phyloP scores from a whole-genome alignment of 352 stramenopile species.

The Thraustochytrium aureum region DNA sequence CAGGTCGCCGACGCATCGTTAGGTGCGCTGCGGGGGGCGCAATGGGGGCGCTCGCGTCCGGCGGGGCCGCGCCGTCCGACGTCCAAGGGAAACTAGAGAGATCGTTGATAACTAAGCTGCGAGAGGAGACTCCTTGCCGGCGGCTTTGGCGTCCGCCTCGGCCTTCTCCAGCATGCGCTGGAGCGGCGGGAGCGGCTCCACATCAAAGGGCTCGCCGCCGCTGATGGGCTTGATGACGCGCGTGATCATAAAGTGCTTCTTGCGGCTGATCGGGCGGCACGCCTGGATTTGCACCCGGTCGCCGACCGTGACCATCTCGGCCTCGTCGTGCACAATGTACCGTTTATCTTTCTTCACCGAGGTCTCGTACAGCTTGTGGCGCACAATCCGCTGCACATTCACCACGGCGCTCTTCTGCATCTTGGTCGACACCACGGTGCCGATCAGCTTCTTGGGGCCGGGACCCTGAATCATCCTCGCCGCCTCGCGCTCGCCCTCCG shows the following conservation, averaged over 20 bases:
- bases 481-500: neutral
- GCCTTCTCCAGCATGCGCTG: neutral
- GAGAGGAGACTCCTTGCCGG: no score
- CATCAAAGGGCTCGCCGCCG: slow-evolving; percentile 19
- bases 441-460: slow-evolving; percentile 43
- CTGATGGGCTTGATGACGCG: slow-evolving; percentile 22
- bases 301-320: slow-evolving; percentile 20
- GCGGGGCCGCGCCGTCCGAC: no score
- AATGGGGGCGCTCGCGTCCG: no score
- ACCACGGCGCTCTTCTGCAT: slow-evolving; percentile 56
- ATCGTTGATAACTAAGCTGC: no score
- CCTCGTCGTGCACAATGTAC: slow-evolving; percentile 56
- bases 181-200: slow-evolving; percentile 15
- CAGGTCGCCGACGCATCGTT: slow-evolving; percentile 4
- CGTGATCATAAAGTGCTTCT: slow-evolving; percentile 49
- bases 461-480: neutral
- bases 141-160: no score
- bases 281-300: slow-evolving; percentile 43
- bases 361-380: slow-evolving; percentile 40
- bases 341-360: slow-evolving; percentile 19
- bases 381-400: slow-evolving; percentile 25
- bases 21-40: no score
- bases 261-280: slow-evolving; percentile 51
- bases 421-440: slow-evolving; percentile 55
- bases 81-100: no score